These are phyloP conservation scores for Scleroderma citrinum DNA, from an alignment of 768 basidiomycete species.

Conservation along the genomic window DNA sequence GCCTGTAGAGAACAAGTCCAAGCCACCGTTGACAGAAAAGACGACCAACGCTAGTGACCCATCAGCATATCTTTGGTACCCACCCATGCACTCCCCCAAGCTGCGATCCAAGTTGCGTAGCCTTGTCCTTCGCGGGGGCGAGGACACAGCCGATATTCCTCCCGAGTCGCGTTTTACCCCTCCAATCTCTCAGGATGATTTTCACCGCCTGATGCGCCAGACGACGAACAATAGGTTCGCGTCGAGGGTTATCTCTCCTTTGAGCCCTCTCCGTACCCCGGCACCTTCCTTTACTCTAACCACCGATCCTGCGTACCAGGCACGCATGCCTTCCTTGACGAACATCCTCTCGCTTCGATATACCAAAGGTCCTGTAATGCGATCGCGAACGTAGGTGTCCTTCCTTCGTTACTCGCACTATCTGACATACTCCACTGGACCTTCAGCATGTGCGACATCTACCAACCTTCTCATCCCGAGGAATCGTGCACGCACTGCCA, in stretches of 20 bases:
- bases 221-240: conserved; percentile 19
- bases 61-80: conserved; percentile 5
- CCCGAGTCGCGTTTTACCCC: not conserved
- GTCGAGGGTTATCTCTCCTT: conserved; percentile 24
- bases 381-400: conserved; percentile 24
- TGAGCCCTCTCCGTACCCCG: conserved; percentile 24
- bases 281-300: conserved; percentile 10
- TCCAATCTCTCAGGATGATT: conserved; percentile 13
- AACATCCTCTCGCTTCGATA: conserved; percentile 20
- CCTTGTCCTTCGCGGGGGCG: not conserved
- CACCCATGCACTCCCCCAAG: conserved; percentile 6
- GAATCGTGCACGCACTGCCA: conserved; percentile 21
- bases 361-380: conserved; percentile 7
- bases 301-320: conserved; percentile 11
- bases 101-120: conserved; percentile 5
- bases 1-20: conserved; percentile 3
- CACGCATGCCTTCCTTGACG: conserved; percentile 18
- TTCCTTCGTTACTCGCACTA: not conserved
- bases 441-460: conserved; percentile 19
- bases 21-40: not conserved
- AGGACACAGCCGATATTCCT: not conserved
- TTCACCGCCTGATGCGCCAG: conserved; percentile 23
- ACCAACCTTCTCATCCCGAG: conserved; percentile 17
- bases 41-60: not conserved
- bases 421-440: not conserved